phyloP scores from a whole-genome alignment of 371 early-diverging fungal genomes.

The Coemansia sp. region DNA sequence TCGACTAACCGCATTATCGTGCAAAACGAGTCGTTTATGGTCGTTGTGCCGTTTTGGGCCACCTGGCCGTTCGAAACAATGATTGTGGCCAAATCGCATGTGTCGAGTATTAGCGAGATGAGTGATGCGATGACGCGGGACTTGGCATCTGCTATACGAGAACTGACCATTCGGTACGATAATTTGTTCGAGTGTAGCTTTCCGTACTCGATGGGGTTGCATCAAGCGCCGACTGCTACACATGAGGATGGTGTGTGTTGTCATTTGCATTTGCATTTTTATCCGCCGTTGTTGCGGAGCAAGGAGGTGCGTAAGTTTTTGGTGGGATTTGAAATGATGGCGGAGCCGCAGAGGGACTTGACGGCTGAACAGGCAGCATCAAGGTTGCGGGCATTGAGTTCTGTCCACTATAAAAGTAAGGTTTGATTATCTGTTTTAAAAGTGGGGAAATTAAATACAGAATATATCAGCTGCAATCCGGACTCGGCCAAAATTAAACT shows the following conservation, averaged over 20 bases:
- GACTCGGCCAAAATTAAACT: neutral
- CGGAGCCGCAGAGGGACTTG: constrained; percentile 89
- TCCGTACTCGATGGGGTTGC: constrained; percentile 95
- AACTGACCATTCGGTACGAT: constrained; percentile 82
- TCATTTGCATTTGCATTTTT: constrained; percentile 91
- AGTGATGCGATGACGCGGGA: constrained; percentile 54
- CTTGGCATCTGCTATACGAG: constrained; percentile 71
- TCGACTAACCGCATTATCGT: constrained; percentile 68
- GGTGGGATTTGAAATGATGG: constrained; percentile 95
- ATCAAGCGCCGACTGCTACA: constrained; percentile 68
- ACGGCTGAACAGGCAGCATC: constrained; percentile 88
- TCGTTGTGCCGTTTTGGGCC: constrained; percentile 92
- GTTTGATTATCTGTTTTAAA: neutral
- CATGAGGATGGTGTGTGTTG: constrained; percentile 53
- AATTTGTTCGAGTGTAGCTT: constrained; percentile 88
- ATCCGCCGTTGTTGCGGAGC: constrained; percentile 87
- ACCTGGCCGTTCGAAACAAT: constrained; percentile 94
- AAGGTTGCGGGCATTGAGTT: constrained; percentile 50
- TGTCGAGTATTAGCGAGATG: constrained; percentile 60
- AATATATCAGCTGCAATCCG: neutral
- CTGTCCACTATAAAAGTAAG: constrained; percentile 58
- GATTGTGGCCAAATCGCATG: constrained; percentile 72
- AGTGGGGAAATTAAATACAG: neutral
- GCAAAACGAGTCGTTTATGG: constrained; percentile 76
- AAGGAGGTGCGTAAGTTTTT: constrained; percentile 90